These are phyloP conservation scores for Usnea hakonensis DNA, from an alignment of 495 filamentous ascomycete genomes.

Conservation along the genomic window DNA sequence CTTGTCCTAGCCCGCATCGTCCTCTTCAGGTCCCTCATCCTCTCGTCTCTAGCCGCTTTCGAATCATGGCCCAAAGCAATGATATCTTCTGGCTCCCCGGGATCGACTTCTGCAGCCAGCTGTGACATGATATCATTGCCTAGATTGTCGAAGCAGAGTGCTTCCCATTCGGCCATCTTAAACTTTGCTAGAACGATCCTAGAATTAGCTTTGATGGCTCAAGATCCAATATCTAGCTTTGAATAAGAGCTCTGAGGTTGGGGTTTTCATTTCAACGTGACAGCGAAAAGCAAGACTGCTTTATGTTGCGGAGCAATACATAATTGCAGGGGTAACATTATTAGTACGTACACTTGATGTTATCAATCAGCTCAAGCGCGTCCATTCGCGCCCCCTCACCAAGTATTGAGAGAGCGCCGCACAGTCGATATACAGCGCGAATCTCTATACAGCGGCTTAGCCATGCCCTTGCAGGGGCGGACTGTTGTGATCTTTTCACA, in stretches of 20 bases:
- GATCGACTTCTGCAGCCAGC: background rate
- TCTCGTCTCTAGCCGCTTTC: background rate
- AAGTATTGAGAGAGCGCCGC: conserved; percentile 24
- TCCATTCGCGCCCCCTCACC: conserved; percentile 26
- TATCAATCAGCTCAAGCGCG: conserved; percentile 21
- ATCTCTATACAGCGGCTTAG: background rate
- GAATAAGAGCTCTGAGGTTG: no score
- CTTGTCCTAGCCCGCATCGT: no score
- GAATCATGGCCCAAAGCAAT: background rate
- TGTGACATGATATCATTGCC: conserved; percentile 3
- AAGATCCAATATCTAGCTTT: background rate
- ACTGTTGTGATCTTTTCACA: background rate
- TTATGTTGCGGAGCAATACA: no score
- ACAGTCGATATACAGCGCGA: conserved; percentile 9
- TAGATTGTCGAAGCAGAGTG: background rate
- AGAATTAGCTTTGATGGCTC: background rate
- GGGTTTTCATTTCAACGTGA: no score
- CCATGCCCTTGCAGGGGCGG: background rate
- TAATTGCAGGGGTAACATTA: no score
- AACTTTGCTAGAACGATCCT: background rate
- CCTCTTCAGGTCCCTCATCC: background rate
- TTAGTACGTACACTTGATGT: background rate
- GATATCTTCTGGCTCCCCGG: background rate
- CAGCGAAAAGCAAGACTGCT: background rate
- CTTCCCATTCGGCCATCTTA: background rate